These are phyloP conservation scores for Alternaria infectoria DNA, from an alignment of 2,329 filamentous ascomycete genomes.

Conservation along the genomic window DNA sequence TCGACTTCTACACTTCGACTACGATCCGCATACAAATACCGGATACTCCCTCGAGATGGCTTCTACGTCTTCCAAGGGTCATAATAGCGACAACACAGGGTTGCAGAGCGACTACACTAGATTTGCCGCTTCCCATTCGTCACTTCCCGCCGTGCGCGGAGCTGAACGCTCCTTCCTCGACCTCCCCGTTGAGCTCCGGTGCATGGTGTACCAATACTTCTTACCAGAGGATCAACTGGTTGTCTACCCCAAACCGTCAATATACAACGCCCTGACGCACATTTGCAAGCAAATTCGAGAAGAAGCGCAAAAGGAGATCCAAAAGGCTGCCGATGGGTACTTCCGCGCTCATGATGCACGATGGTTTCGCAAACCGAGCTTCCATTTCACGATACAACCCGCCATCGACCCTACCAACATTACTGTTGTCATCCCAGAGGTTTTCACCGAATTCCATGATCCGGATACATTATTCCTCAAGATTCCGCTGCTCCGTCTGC, in stretches of 20 bases:
- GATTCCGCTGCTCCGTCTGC: neutral
- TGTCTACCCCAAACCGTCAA: neutral
- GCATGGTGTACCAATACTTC: neutral
- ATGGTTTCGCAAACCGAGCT: neutral
- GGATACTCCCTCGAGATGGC: neutral
- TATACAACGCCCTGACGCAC: neutral
- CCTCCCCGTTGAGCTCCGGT: neutral
- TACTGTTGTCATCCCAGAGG: neutral
- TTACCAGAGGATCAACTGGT: neutral
- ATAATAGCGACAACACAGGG: neutral
- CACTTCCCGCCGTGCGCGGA: neutral
- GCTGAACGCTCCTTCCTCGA: neutral
- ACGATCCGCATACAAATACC: neutral
- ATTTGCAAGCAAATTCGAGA: neutral
- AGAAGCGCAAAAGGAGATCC: neutral
- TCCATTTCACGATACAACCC: neutral
- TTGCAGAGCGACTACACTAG: neutral
- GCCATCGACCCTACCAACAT: neutral
- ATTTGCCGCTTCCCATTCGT: neutral
- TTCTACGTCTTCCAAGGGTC: neutral
- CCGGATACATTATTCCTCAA: neutral
- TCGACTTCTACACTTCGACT: neutral
- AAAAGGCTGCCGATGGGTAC: neutral
- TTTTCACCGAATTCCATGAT: neutral
- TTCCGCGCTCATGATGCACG: neutral